Base-by-base conservation (phyloP, 257 asterid genomes). In the Anisodus acutangulus region DNA sequence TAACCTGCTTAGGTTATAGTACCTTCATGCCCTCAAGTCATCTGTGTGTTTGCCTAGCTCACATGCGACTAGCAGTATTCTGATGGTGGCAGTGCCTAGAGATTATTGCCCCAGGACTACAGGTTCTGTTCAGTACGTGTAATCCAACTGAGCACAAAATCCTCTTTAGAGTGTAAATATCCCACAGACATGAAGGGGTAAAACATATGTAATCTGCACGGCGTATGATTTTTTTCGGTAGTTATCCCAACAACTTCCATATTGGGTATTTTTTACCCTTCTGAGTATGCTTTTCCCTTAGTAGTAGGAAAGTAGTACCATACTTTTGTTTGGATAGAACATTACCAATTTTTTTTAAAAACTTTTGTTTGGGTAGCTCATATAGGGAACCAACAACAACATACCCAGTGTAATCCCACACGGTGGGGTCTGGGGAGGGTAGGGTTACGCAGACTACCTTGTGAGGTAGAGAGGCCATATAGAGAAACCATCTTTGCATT, bases 51-150 rank as follows among this genome's bases (percentile, higher is more conserved):
- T 72, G 37, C 58, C 43, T 72, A 45, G 80, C n/a, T 45, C 39
- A 47, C 59, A 72, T 72, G 58, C 3, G 16, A 45, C 17, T 45
- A n/a, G 10, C 80, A 19, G 39, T 72, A 72, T 45, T 72, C 80
- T 47, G 58, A 72, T 72, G 80, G 58, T 72, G 80, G 58, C 58
- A 72, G 59, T 72, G 78, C 78, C 55, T 70, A 70, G 78, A 70
- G 78, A 41, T 41, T 41, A 41, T 70, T 41, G 78, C 78, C 41
- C 22, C 41, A 8, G 16, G 78, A 70, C 8, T 1, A 17, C 39
- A 70, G 78, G 4, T 70, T 70, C 41, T 70, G 55, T 8, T 54
- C 81, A 51, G 60, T 74, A 0, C 17, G 19, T 22, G 19, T 22
- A 19, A 19, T 74, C 60, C 62, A 49, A 49, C 11, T 47, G 37